These are phyloP conservation scores for Stylonectria norvegica DNA, from an alignment of 2,329 filamentous ascomycete genomes.

Conservation along the genomic window DNA sequence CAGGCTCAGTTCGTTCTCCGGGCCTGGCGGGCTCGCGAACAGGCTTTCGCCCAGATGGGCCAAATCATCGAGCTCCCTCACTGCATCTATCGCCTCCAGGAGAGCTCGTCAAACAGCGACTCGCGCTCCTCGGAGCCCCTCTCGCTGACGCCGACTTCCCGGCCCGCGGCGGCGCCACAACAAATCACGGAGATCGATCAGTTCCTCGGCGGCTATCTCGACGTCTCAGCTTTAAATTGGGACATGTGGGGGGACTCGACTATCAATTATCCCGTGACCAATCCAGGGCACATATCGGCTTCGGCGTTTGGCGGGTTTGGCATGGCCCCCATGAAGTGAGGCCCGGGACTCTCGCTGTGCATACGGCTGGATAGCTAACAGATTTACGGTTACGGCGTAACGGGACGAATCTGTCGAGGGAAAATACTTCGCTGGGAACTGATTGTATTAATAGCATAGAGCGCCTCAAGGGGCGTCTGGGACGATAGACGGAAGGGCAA, in stretches of 20 bases:
- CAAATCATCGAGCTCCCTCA: conserved; percentile 39
- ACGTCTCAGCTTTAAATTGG: conserved; percentile 43
- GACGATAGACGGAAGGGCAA: conserved; percentile 10
- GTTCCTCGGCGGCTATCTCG: conserved; percentile 43
- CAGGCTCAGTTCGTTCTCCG: conserved; percentile 48
- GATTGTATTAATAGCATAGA: conserved; percentile 16
- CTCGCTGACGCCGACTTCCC: conserved; percentile 24
- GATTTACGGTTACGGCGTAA: neutral
- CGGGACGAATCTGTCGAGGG: neutral
- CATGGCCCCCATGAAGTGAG: conserved; percentile 23
- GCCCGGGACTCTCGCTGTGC: neutral
- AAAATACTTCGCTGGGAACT: conserved; percentile 8
- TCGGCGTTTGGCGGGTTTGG: conserved; percentile 32
- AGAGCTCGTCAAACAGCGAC: conserved; percentile 38
- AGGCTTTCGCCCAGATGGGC: conserved; percentile 37
- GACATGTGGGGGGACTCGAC: conserved; percentile 44
- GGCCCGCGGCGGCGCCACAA: conserved; percentile 20
- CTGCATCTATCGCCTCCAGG: conserved; percentile 45
- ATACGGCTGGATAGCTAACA: too few relatives aligned
- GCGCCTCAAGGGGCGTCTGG: conserved; percentile 12
- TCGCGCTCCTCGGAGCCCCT: conserved; percentile 28
- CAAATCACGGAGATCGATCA: conserved; percentile 39
- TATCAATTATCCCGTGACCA: too few relatives aligned
- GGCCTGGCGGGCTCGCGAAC: conserved; percentile 52
- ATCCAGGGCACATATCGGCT: conserved; percentile 27